Evolutionary conservation across 2,329 filamentous ascomycete species (phyloP), one percentile per base, ranked within the genome.

Genomic region (Pseudocercospora fijiensis): DNA sequence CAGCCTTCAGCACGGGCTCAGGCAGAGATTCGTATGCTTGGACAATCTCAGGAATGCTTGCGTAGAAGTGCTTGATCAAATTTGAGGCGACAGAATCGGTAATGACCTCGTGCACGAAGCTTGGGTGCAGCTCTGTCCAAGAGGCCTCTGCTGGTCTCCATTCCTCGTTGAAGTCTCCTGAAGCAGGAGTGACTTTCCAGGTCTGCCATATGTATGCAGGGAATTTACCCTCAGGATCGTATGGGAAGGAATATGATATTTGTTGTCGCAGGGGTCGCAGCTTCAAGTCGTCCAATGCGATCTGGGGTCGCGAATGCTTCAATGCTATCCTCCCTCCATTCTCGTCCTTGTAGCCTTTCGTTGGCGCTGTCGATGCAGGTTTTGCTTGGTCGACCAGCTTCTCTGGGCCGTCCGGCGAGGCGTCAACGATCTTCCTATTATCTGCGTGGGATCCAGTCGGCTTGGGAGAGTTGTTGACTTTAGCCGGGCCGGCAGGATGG

Each of bases 201-300:
- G 95, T 99, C 83, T 99, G 95, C 95, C 95, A 99, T 75, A 99
- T 96, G 81, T 96, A 98, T 62, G 92, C 93, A 2, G 95, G 95
- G 77, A 98, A 98, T 77, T 94, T 96, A 71, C 83, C 79, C 74
- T 92, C 87, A 67, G 94, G 84, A 73, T 96, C 90, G 82, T 98
- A 99, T 20, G 93, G 92, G 78, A 95, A 98, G 71, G 96, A 90
- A 81, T 96, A 97, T 58, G 88, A 89, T 62, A 99, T 86, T 79
- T 95, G 85, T 68, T 96, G 81, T 85, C 90, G 83, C 59, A 93
- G 83, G 16, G 90, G 87, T 79, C 90, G 87, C 74, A 84, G 85
- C 63, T 87, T 86, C 74, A 91, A 83, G 76, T 94, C 89, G 60
- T 87, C 83, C 69, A 92, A 79, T 58, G 85, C 80, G 71, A 90